Conservation (phyloP, 371 early-diverging fungal genomes). For the Mucor plumbeus region DNA sequence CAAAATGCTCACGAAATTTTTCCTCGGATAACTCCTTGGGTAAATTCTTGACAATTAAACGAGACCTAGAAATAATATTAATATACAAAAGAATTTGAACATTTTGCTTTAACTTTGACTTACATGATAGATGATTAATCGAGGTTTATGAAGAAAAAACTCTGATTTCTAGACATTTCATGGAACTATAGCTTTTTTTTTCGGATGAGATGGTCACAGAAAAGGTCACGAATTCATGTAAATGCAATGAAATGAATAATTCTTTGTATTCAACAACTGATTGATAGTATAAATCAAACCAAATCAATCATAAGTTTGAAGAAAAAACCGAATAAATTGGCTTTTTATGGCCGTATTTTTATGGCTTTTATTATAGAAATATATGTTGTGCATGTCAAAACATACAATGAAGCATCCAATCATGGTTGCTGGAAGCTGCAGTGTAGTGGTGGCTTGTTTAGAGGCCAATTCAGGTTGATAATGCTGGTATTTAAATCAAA, state of each 20-base stretch:
- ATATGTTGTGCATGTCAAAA: too few relatives aligned
- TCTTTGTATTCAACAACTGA: neutral
- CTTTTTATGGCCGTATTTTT: too few relatives aligned
- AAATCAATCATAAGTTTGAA: too few relatives aligned
- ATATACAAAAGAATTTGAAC: neutral
- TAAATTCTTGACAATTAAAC: slow-evolving; percentile 90
- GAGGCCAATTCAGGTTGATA: neutral
- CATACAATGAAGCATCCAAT: neutral
- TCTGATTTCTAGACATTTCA: neutral
- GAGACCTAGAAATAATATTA: slow-evolving; percentile 45
- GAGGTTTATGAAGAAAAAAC: neutral
- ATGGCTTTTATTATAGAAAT: too few relatives aligned
- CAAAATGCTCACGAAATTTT: slow-evolving; percentile 87
- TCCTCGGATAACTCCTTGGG: slow-evolving; percentile 88
- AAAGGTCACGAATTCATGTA: slow-evolving; percentile 9
- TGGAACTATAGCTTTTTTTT: slow-evolving; percentile 6
- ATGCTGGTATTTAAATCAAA: slow-evolving; percentile 16
- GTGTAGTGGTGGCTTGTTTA: slow-evolving; percentile 10
- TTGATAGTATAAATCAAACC: too few relatives aligned
- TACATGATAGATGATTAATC: neutral
- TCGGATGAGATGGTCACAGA: slow-evolving; percentile 9
- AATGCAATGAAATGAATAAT: neutral
- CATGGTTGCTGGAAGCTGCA: neutral
- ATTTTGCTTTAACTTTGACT: neutral
- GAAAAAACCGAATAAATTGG: too few relatives aligned